A percentile compares a stretch with the other conserved stretches of the same genome.
These are phyloP conservation scores for Alternaria brassicicola DNA, from an alignment of 2,329 filamentous ascomycete genomes.

Conservation along the genomic window DNA sequence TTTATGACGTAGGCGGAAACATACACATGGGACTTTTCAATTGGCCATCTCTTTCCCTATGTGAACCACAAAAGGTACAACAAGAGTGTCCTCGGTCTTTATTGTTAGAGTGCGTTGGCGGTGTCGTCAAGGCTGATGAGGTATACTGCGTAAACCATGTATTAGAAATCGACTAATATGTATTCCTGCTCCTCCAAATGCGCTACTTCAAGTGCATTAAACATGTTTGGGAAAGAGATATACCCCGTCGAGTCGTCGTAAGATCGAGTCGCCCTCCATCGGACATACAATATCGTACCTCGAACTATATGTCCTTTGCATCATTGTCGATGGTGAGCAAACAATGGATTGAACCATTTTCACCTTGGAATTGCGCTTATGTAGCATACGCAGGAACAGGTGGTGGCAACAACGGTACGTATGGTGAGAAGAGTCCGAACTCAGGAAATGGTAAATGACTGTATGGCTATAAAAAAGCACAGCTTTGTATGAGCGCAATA, in stretches of 20 bases:
- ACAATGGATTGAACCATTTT: background rate
- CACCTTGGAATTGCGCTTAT: background rate
- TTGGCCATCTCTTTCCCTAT: background rate
- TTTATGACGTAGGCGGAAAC: background rate
- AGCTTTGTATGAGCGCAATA: no score
- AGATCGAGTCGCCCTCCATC: no score
- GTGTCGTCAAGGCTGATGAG: background rate
- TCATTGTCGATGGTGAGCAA: background rate
- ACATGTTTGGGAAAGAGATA: no score
- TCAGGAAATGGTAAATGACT: background rate
- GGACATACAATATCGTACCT: background rate
- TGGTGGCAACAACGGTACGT: background rate
- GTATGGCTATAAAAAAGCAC: background rate
- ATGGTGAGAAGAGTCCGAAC: background rate
- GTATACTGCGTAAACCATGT: background rate
- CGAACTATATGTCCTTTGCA: background rate
- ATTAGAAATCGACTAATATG: background rate
- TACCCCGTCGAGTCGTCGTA: no score
- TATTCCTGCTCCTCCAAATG: background rate
- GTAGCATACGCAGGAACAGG: background rate
- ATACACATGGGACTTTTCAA: background rate
- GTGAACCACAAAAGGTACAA: background rate
- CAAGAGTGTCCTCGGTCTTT: background rate
- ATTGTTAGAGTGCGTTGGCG: background rate
- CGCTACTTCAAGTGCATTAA: background rate